Percentiles rank a stretch among this genome's conserved stretches.
These are phyloP conservation scores for Pythium scleroteichum DNA, from an alignment of 352 stramenopile genomes.

Conservation along the genomic window DNA sequence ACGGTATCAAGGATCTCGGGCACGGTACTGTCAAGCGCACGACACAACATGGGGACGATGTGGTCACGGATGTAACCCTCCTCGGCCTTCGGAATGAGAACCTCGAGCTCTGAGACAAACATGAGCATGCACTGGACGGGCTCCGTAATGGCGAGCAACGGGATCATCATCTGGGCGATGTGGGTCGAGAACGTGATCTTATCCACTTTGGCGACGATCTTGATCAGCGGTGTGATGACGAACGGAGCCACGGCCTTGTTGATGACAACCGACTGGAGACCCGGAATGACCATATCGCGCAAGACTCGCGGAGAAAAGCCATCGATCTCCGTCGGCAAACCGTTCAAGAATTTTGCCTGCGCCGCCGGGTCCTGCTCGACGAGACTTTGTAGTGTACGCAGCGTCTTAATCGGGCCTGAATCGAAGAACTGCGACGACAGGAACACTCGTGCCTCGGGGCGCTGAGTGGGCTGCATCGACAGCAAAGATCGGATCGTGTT, in stretches of 20 bases:
- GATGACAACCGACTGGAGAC: constrained; percentile 76
- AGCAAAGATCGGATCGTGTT: constrained; percentile 85
- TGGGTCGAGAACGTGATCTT: constrained; percentile 80
- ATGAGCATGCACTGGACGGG: constrained; percentile 90
- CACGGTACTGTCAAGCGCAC: constrained; percentile 79
- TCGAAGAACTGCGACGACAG: constrained; percentile 87
- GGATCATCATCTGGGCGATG: constrained; percentile 82
- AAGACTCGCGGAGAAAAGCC: constrained; percentile 77
- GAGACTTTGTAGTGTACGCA: constrained; percentile 76
- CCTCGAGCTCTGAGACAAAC: constrained; percentile 86
- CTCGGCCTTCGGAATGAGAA: constrained; percentile 81
- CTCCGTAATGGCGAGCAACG: constrained; percentile 79
- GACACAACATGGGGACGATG: constrained; percentile 86
- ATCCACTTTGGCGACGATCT: constrained; percentile 87
- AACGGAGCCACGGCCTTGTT: constrained; percentile 88
- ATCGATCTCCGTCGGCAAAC: constrained; percentile 69
- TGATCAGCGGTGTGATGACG: constrained; percentile 85
- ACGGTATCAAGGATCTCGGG: constrained; percentile 87
- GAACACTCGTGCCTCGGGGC: constrained; percentile 70
- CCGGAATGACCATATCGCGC: constrained; percentile 84
- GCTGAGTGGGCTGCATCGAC: constrained; percentile 58
- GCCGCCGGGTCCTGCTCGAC: constrained; percentile 81
- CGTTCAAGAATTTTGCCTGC: constrained; percentile 81
- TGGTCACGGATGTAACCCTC: constrained; percentile 90
- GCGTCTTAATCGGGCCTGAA: constrained; percentile 82